Percentiles rank a stretch among this genome's conserved stretches.
Evolutionary conservation across 116 monocot species (phyloP).

Genomic region (Posidonia oceanica): DNA sequence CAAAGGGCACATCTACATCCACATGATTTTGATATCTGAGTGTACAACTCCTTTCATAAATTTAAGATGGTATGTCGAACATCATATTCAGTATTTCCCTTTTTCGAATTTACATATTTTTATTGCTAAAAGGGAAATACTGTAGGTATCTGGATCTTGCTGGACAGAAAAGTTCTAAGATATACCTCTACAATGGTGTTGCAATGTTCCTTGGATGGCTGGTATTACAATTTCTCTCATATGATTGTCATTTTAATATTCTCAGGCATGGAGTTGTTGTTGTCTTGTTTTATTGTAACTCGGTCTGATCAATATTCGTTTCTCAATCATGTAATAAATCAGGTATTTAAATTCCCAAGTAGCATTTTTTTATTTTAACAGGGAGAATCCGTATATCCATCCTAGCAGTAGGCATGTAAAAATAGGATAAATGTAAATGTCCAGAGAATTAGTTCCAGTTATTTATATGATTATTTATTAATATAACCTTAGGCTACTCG

Average conservation of each 20-base stretch:
- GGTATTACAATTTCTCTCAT: constrained; percentile 21
- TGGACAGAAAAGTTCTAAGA: constrained; percentile 55
- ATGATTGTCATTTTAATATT: neutral
- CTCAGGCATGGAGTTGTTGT: neutral
- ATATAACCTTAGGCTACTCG: neutral
- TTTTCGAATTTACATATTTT: neutral
- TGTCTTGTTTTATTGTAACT: neutral
- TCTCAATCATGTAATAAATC: too few species aligned
- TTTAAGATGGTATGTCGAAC: constrained; percentile 62
- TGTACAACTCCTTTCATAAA: constrained; percentile 86
- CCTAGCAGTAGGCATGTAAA: too few species aligned
- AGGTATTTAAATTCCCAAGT: too few species aligned
- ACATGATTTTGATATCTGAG: constrained; percentile 81
- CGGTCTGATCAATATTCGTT: neutral
- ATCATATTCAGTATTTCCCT: neutral
- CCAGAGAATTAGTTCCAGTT: neutral
- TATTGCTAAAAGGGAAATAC: neutral
- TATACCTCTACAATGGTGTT: constrained; percentile 77
- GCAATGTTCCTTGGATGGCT: constrained; percentile 80
- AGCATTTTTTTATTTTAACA: too few species aligned
- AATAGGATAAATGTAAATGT: neutral
- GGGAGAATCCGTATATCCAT: too few species aligned
- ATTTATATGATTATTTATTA: neutral
- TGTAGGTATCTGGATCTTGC: constrained; percentile 75
- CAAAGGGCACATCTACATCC: constrained; percentile 67